A percentile compares a stretch with the other conserved stretches of the same genome.
phyloP scores from a whole-genome alignment of 1,284 basidiomycete genomes.

The Cutaneotrichosporon sp. region DNA sequence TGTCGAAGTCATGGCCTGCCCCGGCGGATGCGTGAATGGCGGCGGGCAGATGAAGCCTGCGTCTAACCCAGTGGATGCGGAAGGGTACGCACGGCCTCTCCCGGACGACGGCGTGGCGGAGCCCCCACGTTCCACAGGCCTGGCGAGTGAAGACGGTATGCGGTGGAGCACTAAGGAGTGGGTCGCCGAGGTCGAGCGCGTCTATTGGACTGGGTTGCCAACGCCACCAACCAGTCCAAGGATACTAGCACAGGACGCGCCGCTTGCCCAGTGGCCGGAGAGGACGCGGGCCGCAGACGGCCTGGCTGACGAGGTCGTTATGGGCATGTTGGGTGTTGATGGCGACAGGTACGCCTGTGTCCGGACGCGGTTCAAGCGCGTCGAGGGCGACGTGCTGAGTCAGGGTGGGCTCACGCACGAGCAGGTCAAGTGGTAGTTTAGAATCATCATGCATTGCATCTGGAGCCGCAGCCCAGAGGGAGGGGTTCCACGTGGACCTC shows the following conservation, averaged over 20 bases:
- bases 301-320: conserved; percentile 56
- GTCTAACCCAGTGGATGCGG: conserved; percentile 55
- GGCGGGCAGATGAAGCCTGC: conserved; percentile 83
- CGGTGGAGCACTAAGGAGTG: conserved; percentile 62
- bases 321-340: conserved; percentile 53
- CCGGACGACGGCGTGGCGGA: conserved; percentile 54
- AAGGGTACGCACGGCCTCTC: conserved; percentile 63
- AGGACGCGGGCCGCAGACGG: conserved; percentile 51
- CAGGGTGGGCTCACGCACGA: conserved; percentile 54
- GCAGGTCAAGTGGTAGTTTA: conserved; percentile 75
- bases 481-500: too few species aligned
- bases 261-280: conserved; percentile 5
- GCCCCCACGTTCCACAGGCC: conserved; percentile 24
- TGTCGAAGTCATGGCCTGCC: conserved; percentile 99
- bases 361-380: conserved; percentile 78
- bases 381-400: conserved; percentile 80
- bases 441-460: conserved; percentile 11
- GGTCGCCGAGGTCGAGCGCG: conserved; percentile 70
- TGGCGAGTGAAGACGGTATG: conserved; percentile 54
- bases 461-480: not conserved
- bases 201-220: conserved; percentile 66
- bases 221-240: conserved; percentile 59
- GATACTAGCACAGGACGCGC: conserved; percentile 8
- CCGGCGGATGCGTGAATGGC: conserved; percentile 94
- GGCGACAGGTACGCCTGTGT: conserved; percentile 58